Base-by-base conservation (phyloP, 139 green algal genomes). In the Chlamydomonas incerta region DNA sequence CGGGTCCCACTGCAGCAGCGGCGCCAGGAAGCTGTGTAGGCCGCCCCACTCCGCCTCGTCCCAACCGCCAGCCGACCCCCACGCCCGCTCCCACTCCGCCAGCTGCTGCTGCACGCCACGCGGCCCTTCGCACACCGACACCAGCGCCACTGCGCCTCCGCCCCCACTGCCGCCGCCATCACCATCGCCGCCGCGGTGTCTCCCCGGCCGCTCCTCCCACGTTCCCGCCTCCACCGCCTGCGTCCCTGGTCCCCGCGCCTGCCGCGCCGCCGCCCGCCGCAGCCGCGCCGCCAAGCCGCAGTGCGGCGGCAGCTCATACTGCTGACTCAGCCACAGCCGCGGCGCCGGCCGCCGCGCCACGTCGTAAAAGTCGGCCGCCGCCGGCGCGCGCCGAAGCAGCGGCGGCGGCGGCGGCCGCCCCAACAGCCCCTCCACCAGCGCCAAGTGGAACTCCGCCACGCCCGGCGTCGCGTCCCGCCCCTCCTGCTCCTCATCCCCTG, bases 1-100 rank as follows among this genome's bases (percentile, higher is more conserved):
- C 21, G 94, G 93, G 84, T 98, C 95, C 34, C 89, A 80, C n/a
- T 74, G 85, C 37, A 96, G 82, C 68, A 96, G 70, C 62, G 82
- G 66, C 17, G 55, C 46, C 34, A 96, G 57, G 46, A 98, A 97
- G 50, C 90, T 74, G 29, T 94, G 46, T 74, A 95, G 93, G 23
- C 86, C 90, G 3, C 85, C 57, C 65, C 46, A 37, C 47, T 85
- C 79, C 31, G 9, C 21, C 79, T 76, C 79, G 24, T 75, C 66
- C 79, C 79, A 85, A n/a, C 70, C 37, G 1, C 41, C 66, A 31
- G 14, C 63, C 63, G n/a, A 3, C 34, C 13, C 14, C 21, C 14
- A 35, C 62, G 26, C 46, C n/a, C 1, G n/a, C 66, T 41, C 31
- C 31, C 1, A 35, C 76, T 11, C 8, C 58, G 0, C 65, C 28